A percentile compares a stretch with the other conserved stretches of the same genome.
phyloP scores from a whole-genome alignment of 208 protist genomes.

The Trypanosoma avium region DNA sequence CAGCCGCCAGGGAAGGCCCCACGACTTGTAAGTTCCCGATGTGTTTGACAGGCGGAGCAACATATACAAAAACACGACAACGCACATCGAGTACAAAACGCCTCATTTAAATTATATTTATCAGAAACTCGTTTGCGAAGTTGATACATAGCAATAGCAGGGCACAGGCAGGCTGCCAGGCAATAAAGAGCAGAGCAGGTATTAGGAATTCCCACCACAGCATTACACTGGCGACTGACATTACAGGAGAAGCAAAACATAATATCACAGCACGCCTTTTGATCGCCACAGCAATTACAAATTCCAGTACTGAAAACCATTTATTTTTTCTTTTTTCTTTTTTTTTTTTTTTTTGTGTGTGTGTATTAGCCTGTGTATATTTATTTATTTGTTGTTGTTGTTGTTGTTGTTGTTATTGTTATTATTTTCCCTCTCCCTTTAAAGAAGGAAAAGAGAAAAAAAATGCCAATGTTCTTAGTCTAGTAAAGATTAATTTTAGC shows the following conservation, averaged over 20 bases:
- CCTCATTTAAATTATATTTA: constrained; percentile 15
- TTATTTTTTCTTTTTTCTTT: too few relatives aligned
- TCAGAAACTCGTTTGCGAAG: constrained; percentile 13
- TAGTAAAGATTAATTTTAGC: too few relatives aligned
- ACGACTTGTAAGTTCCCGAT: constrained; percentile 25
- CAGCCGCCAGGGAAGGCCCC: constrained; percentile 2
- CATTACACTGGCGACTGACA: constrained; percentile 24
- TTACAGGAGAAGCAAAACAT: constrained; percentile 25
- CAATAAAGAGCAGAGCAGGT: constrained; percentile 1
- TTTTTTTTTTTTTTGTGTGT: too few relatives aligned
- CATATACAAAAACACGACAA: neutral
- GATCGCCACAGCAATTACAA: constrained; percentile 15
- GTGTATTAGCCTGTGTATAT: too few relatives aligned
- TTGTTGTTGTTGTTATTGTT: too few relatives aligned
- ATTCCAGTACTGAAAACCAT: constrained; percentile 5
- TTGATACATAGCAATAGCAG: neutral
- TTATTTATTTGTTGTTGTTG: too few relatives aligned
- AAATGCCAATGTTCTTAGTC: too few relatives aligned
- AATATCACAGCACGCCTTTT: constrained; percentile 11
- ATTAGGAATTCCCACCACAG: constrained; percentile 5
- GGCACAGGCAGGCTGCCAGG: constrained; percentile 1
- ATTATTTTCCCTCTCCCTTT: too few relatives aligned
- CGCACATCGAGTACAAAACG: neutral
- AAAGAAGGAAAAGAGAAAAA: too few relatives aligned
- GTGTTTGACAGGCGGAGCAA: constrained; percentile 30